Base-by-base conservation (phyloP, 1,139 yeast species). In the Taphrina populina region DNA sequence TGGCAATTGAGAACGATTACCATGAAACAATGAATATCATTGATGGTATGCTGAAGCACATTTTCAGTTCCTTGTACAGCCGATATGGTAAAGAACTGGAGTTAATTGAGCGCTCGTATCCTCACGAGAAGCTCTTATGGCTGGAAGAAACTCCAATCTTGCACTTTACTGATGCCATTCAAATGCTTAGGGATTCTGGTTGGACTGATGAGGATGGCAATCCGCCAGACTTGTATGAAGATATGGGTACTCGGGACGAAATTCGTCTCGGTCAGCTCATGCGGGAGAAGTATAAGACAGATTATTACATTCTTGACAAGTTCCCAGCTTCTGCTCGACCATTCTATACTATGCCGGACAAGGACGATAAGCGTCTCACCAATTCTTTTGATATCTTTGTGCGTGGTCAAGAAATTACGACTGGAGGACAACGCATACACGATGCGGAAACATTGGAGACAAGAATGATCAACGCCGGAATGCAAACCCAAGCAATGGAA, bases 361-460 rank as follows among this genome's bases (percentile, higher is more conserved):
- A 97, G 20, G 84, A 82, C 68, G 88, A 92, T 73, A 81, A 95
- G 62, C 78, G 49, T 8, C 40, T 26, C 29, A 41, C 58, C 15
- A 57, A 53, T 27, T 84, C 94, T 19, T 85, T 88, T 70, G 98
- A 92, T 76, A 92, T 92, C 83, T 92, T 92, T 77, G 92, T 92
- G 97, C 84, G 98, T 76, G 98, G 98, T 69, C 98, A 92, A 76
- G 98, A 92, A 74, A 92, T 92, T 67, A 76, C 94, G 66, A 88
- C 96, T 20, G 98, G 98, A 66, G 98, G 98, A 58, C 98, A 92
- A 76, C 96, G 98, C 79, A 81, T 92, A 65, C 98, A 92, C 71
- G 98, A 92, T 71, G 82, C 95, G 57, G 86, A 76, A 60, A 77
- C 92, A 67, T 80, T 92, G 68, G 78, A 75, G 65, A 80, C 85